Conservation (phyloP, 2,329 filamentous ascomycete genomes). For the Xylariaceae sp. region DNA sequence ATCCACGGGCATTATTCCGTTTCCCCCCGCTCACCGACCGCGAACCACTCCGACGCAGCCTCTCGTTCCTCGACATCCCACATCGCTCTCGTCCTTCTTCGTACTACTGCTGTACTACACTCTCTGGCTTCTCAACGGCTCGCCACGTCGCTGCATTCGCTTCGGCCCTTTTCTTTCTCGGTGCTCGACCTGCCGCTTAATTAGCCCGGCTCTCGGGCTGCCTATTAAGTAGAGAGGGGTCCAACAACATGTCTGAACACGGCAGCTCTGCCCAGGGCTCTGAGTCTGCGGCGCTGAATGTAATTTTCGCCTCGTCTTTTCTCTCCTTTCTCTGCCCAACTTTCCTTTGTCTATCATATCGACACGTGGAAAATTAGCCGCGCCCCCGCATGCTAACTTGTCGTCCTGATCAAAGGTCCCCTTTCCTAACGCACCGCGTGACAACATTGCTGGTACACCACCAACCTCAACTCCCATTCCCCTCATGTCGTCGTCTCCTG, state of each 20-base stretch:
- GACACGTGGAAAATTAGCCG: conserved; percentile 6
- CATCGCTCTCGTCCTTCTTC: background rate
- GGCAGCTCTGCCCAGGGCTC: conserved; percentile 23
- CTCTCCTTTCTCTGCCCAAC: conserved; percentile 3
- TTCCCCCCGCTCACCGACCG: background rate
- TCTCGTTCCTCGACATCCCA: background rate
- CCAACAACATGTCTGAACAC: conserved; percentile 31
- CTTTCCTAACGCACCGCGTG: conserved; percentile 24
- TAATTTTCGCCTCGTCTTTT: conserved; percentile 17
- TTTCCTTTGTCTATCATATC: conserved; percentile 1
- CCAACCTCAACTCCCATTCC: conserved; percentile 36
- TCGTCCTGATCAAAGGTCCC: conserved; percentile 22
- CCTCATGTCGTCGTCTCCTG: conserved; percentile 71
- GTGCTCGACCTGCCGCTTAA: no score
- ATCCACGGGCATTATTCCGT: background rate
- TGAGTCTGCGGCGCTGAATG: conserved; percentile 28
- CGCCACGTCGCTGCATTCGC: conserved; percentile 22
- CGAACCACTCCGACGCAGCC: background rate
- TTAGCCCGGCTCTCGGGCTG: no score
- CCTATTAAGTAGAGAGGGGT: no score
- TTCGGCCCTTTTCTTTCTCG: conserved; percentile 28
- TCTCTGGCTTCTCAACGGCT: conserved; percentile 15
- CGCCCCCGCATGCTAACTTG: conserved; percentile 27
- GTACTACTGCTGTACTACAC: conserved; percentile 17
- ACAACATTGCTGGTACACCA: conserved; percentile 17